Conservation (phyloP, 1,139 yeast genomes). For the Blastobotrys buckinghamii region DNA sequence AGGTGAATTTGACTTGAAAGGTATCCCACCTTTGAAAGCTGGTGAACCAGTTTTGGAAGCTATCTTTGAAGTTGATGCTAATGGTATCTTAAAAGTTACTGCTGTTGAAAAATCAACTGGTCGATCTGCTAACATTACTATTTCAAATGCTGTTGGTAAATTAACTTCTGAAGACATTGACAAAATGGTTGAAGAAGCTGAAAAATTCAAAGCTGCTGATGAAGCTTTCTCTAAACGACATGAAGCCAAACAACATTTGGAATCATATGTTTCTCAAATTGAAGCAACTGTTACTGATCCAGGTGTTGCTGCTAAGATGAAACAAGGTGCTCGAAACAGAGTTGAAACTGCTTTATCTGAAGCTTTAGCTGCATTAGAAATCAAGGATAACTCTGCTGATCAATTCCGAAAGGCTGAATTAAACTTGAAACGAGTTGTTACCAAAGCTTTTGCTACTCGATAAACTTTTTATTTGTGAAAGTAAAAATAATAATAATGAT, state of each 20-base stretch:
- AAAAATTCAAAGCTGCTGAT: conserved; percentile 97
- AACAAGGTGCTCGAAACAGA: conserved; percentile 97
- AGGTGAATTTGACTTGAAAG: conserved; percentile 99
- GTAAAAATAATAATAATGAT: not conserved
- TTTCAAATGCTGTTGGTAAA: conserved; percentile 99
- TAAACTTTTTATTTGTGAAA: conserved; percentile 36
- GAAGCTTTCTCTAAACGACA: conserved; percentile 99
- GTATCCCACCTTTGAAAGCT: conserved; percentile 98
- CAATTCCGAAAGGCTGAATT: conserved; percentile 99
- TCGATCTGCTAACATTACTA: conserved; percentile 98
- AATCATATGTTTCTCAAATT: conserved; percentile 96
- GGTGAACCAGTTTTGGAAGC: conserved; percentile 99
- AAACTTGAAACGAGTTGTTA: conserved; percentile 97
- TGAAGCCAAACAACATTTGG: conserved; percentile 99
- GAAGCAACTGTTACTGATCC: conserved; percentile 98
- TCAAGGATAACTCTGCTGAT: conserved; percentile 94
- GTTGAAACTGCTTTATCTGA: conserved; percentile 98
- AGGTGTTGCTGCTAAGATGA: conserved; percentile 94
- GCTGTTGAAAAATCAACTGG: conserved; percentile 99
- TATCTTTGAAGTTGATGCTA: conserved; percentile 98
- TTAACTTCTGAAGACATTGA: conserved; percentile 96
- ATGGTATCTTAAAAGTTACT: conserved; percentile 99
- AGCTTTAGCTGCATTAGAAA: conserved; percentile 96
- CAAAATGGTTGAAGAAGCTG: conserved; percentile 98
- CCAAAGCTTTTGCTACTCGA: conserved; percentile 99